phyloP scores from a whole-genome alignment of 208 protist species.

The Wallacemonas sp. region DNA sequence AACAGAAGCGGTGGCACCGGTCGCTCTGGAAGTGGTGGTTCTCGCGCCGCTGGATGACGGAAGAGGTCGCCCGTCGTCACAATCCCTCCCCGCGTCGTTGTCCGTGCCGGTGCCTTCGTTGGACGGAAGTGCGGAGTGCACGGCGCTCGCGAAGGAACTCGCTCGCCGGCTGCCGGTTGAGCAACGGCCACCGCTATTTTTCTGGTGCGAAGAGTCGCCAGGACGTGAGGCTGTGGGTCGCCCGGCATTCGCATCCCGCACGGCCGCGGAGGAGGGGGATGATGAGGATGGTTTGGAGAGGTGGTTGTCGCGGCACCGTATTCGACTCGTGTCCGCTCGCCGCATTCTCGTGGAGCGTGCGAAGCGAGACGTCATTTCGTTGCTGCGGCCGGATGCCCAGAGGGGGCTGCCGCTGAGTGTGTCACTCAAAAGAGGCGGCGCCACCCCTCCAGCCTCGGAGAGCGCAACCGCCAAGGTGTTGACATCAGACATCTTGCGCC shows the following conservation, averaged over 20 bases:
- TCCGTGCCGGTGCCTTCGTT: not conserved
- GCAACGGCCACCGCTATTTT: slow-evolving; percentile 3
- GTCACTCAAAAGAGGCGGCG: slow-evolving; percentile 2
- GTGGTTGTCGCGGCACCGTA: not conserved
- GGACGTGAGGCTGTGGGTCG: not conserved
- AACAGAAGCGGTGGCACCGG: not conserved
- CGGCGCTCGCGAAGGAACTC: slow-evolving; percentile 1
- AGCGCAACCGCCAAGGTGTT: not conserved
- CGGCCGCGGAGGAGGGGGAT: not conserved
- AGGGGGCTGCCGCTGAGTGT: slow-evolving; percentile 5
- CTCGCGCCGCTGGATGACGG: slow-evolving; percentile 4
- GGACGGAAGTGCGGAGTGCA: slow-evolving; percentile 5
- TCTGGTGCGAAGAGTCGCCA: slow-evolving; percentile 7
- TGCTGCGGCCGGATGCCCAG: not conserved
- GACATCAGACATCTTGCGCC: not conserved
- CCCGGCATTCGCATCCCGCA: not conserved
- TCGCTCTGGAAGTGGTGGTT: slow-evolving; percentile 7
- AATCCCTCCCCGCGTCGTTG: not conserved
- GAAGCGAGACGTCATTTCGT: slow-evolving; percentile 31
- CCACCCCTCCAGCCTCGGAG: too few relatives aligned
- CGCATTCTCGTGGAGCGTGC: slow-evolving; percentile 15
- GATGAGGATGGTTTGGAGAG: not conserved
- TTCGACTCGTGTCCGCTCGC: slow-evolving; percentile 7
- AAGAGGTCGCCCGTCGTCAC: too few relatives aligned
- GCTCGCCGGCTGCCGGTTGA: not conserved